Evolutionary conservation across 352 stramenopile genomes (phyloP).

Genomic region (Phytophthora hybrid): DNA sequence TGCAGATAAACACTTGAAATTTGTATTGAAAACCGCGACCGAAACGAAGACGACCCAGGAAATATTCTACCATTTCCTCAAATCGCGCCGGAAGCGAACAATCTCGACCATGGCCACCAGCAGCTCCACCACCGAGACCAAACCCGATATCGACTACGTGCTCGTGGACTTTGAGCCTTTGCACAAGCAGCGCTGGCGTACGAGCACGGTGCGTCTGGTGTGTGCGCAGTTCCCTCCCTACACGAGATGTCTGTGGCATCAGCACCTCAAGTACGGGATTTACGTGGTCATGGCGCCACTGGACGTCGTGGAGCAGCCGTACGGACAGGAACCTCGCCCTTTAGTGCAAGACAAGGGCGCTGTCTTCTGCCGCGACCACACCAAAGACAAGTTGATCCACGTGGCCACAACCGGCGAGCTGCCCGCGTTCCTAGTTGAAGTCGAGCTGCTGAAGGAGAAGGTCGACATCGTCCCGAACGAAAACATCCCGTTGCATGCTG

Average conservation of each 20-base stretch:
- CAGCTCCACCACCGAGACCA: neutral
- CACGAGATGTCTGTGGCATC: conserved; percentile 53
- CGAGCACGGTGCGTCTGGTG: conserved; percentile 43
- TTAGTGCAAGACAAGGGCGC: conserved; percentile 43
- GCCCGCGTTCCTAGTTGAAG: conserved; percentile 57
- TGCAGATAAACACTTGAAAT: too few species aligned
- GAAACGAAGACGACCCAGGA: too few species aligned
- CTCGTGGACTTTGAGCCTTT: conserved; percentile 57
- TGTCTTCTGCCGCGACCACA: conserved; percentile 66
- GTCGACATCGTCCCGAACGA: conserved; percentile 28
- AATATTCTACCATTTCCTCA: neutral
- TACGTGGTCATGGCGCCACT: conserved; percentile 57
- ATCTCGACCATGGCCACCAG: conserved; percentile 9
- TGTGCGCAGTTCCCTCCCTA: conserved; percentile 48
- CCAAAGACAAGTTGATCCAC: conserved; percentile 54
- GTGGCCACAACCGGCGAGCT: conserved; percentile 40
- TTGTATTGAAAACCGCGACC: too few species aligned
- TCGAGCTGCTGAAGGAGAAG: conserved; percentile 60
- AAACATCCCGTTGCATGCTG: conserved; percentile 37
- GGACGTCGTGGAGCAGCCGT: conserved; percentile 41
- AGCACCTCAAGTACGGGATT: conserved; percentile 56
- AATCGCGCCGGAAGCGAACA: conserved; percentile 15
- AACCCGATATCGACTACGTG: conserved; percentile 44
- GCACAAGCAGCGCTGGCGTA: conserved; percentile 57
- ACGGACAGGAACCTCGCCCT: conserved; percentile 23